A percentile compares a stretch with the other conserved stretches of the same genome.
phyloP scores from a whole-genome alignment of 441 rosid species.

The Dalechampia spathulata region DNA sequence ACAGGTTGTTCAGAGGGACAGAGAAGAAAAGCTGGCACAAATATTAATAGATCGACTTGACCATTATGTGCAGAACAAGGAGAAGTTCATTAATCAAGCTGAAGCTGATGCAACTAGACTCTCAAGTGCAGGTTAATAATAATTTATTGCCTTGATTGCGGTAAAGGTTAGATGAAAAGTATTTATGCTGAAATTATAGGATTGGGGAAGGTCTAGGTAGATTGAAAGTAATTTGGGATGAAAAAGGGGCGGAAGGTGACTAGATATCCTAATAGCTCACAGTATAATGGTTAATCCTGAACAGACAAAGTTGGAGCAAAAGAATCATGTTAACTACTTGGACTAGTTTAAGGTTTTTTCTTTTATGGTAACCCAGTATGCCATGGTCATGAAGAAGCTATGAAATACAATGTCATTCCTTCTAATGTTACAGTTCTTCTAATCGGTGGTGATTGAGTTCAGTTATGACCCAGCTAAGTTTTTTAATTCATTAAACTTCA shows the following conservation, averaged over 20 bases:
- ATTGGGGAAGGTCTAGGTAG: background rate
- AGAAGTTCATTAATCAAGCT: constrained; percentile 55
- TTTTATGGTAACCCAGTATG: background rate
- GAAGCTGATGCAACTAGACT: constrained; percentile 79
- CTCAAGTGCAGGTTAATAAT: constrained; percentile 67
- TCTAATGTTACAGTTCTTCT: background rate
- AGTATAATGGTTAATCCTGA: background rate
- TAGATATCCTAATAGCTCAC: background rate
- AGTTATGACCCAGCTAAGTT: background rate
- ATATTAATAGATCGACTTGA: constrained; percentile 64
- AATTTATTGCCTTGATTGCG: background rate
- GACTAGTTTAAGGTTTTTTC: background rate
- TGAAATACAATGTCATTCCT: background rate
- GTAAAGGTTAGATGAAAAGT: background rate
- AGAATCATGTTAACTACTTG: background rate
- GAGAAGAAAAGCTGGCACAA: constrained; percentile 85
- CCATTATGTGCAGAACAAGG: constrained; percentile 66
- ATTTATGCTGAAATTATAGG: background rate
- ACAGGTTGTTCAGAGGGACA: constrained; percentile 87
- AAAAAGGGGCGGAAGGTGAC: background rate
- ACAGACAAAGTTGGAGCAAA: background rate
- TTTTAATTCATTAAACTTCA: no score
- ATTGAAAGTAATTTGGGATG: background rate
- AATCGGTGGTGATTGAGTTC: background rate
- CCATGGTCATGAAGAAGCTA: background rate